These are phyloP conservation scores for Fraxinus anomala DNA, from an alignment of 257 asterid species.

Conservation along the genomic window DNA sequence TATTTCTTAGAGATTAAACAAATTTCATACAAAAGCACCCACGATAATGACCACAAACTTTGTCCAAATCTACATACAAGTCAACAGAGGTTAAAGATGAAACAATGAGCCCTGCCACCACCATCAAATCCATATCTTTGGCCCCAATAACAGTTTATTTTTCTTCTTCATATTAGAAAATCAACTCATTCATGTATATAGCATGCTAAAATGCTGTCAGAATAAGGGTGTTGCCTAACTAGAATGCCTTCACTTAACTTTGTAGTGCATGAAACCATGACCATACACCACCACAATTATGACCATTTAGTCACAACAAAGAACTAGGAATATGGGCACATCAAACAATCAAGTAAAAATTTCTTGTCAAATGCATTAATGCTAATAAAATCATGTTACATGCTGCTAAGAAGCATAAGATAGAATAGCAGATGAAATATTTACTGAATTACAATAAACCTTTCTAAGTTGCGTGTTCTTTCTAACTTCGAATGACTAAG, in stretches of 20 bases:
- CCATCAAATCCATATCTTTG: not conserved
- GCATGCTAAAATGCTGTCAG: conserved; percentile 8
- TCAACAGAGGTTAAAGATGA: conserved; percentile 10
- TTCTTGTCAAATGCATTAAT: conserved; percentile 12
- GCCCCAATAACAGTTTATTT: not conserved
- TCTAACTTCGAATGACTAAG: conserved; percentile 66
- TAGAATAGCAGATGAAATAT: conserved; percentile 26
- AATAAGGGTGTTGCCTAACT: not conserved
- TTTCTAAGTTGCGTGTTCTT: conserved; percentile 64
- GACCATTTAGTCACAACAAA: not conserved
- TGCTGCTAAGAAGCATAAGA: conserved; percentile 21
- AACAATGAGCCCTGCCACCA: not conserved
- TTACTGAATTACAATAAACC: conserved; percentile 45
- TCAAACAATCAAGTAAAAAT: conserved; percentile 3
- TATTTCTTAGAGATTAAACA: not conserved
- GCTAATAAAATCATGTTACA: not conserved
- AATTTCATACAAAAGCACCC: not conserved
- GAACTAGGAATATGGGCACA: not conserved
- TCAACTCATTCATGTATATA: conserved; percentile 8
- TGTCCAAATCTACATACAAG: conserved; percentile 1
- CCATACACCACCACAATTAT: conserved; percentile 17
- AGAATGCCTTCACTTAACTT: conserved; percentile 3
- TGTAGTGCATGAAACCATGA: conserved; percentile 11
- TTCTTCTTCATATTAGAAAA: not conserved
- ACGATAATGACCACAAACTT: conserved; percentile 2